A percentile compares a stretch with the other conserved stretches of the same genome.
Evolutionary conservation across 345 rosid genomes (phyloP).

Genomic region (Citrus unshiu): DNA sequence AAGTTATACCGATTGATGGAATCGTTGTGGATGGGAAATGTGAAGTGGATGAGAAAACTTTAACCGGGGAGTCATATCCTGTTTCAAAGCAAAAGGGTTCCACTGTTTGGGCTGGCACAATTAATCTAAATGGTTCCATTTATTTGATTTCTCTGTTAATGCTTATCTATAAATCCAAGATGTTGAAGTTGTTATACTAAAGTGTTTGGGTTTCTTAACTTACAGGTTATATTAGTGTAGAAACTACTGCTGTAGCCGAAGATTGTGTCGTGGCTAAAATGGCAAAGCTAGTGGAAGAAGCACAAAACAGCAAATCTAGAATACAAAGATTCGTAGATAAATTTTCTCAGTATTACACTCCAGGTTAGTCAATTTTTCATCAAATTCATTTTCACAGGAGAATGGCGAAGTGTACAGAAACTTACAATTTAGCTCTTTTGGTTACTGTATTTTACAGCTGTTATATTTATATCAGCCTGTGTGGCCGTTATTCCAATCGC

Average conservation of each 20-base stretch:
- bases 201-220: neutral
- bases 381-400: neutral
- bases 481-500: slow-evolving; percentile 57
- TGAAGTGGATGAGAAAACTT: slow-evolving; percentile 87
- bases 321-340: slow-evolving; percentile 73
- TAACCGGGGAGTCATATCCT: slow-evolving; percentile 89
- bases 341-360: slow-evolving; percentile 77
- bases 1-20: slow-evolving; percentile 87
- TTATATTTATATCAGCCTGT: slow-evolving; percentile 49
- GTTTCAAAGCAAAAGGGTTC: slow-evolving; percentile 70
- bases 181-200: neutral
- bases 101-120: slow-evolving; percentile 87
- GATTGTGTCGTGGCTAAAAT: slow-evolving; percentile 85
- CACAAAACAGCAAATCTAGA: slow-evolving; percentile 76
- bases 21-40: slow-evolving; percentile 77
- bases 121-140: slow-evolving; percentile 67
- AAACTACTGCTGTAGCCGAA: slow-evolving; percentile 76
- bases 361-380: slow-evolving; percentile 42
- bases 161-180: neutral
- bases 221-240: slow-evolving; percentile 67
- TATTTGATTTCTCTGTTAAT: neutral
- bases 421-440: neutral
- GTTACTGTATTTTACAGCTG: slow-evolving; percentile 38
- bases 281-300: slow-evolving; percentile 93
- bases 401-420: neutral